phyloP scores from a whole-genome alignment of 179 eudicot genomes.

The Amaranthus tricolor region DNA sequence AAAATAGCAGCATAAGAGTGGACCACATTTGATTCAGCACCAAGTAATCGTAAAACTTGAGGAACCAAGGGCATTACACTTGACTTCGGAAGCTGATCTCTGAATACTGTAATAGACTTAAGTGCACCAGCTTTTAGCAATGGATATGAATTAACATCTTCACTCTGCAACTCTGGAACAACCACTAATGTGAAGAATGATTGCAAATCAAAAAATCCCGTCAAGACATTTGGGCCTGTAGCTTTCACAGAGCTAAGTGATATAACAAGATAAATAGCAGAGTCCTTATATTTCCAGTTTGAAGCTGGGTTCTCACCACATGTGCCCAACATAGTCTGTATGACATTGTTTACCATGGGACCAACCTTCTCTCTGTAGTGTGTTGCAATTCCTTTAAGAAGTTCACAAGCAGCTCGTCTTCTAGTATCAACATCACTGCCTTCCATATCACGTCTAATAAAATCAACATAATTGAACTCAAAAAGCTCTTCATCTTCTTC shows the following conservation, averaged over 20 bases:
- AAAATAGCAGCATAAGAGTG: conserved; percentile 92
- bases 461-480: conserved; percentile 89
- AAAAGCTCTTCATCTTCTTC: conserved; percentile 96
- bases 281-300: conserved; percentile 92
- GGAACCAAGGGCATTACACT: conserved; percentile 70
- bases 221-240: conserved; percentile 65
- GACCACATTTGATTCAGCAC: conserved; percentile 83
- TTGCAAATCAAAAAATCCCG: conserved; percentile 79
- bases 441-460: conserved; percentile 89
- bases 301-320: conserved; percentile 66
- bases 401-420: conserved; percentile 97
- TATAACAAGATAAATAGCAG: conserved; percentile 90
- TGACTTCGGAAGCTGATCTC: conserved; percentile 71
- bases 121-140: conserved; percentile 90
- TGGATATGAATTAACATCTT: conserved; percentile 81
- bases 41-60: conserved; percentile 71
- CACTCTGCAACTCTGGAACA: conserved; percentile 80
- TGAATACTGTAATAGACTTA: conserved; percentile 80
- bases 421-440: conserved; percentile 98
- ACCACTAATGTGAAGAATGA: conserved; percentile 69
- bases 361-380: conserved; percentile 76
- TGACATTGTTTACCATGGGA: conserved; percentile 57
- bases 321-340: conserved; percentile 60
- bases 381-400: conserved; percentile 79
- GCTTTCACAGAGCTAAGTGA: conserved; percentile 71